Conservation (phyloP, 257 asterid species). For the Striga asiatica region DNA sequence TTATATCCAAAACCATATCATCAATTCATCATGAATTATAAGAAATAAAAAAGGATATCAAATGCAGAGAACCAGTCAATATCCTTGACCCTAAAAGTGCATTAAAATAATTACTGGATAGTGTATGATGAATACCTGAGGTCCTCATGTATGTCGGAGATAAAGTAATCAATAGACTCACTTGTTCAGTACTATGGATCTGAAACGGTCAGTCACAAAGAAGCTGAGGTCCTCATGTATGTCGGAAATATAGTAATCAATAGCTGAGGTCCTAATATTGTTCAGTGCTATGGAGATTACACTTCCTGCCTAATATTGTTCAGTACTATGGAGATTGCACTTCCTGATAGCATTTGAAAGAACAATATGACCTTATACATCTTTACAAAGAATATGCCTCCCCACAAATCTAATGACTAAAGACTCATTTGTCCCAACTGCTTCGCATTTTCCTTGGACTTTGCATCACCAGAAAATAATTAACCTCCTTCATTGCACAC, state of each 20-base stretch:
- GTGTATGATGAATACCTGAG: no score
- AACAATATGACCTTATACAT: neutral
- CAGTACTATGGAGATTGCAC: neutral
- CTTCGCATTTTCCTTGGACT: conserved; percentile 90
- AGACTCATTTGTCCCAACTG: conserved; percentile 81
- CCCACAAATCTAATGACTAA: conserved; percentile 4
- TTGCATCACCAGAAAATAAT: conserved; percentile 79
- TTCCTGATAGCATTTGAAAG: neutral
- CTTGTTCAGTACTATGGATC: no score
- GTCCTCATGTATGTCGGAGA: no score
- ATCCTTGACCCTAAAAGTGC: neutral
- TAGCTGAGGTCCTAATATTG: no score
- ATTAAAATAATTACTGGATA: neutral
- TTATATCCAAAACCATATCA: conserved; percentile 39
- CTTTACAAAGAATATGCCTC: neutral
- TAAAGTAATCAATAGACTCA: no score
- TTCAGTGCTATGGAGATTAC: no score
- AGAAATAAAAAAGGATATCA: neutral
- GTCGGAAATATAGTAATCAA: conserved; percentile 27
- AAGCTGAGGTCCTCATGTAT: conserved; percentile 67
- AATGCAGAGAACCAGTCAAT: neutral
- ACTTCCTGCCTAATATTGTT: conserved; percentile 3
- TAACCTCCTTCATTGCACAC: conserved; percentile 99
- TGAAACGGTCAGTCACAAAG: neutral
- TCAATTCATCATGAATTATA: neutral